These are phyloP conservation scores for Striga asiatica DNA, from an alignment of 257 asterid species.

Conservation along the genomic window DNA sequence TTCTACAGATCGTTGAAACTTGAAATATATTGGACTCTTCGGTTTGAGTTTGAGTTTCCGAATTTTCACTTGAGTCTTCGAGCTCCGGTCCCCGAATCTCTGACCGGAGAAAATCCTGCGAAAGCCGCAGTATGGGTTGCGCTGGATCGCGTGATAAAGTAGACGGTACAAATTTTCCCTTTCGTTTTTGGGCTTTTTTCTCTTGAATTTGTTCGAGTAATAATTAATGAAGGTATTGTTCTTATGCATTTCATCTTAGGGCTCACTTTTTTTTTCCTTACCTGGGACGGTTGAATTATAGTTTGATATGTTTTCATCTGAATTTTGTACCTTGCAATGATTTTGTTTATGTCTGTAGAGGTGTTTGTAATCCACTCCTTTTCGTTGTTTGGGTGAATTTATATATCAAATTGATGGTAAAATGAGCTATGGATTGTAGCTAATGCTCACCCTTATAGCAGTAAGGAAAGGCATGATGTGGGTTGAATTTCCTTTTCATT, in stretches of 20 bases:
- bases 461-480: neutral
- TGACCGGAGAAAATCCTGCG: too few species aligned
- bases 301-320: neutral
- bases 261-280: neutral
- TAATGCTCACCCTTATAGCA: too few species aligned
- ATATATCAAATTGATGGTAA: neutral
- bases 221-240: neutral
- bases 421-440: neutral
- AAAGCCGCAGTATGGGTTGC: conserved; percentile 33
- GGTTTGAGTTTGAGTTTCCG: too few species aligned
- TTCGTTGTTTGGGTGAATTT: neutral
- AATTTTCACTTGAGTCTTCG: too few species aligned
- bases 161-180: conserved; percentile 23
- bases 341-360: neutral
- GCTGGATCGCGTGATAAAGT: conserved; percentile 52
- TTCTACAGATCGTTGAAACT: too few species aligned
- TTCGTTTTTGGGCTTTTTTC: neutral
- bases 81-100: too few species aligned
- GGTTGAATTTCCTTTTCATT: neutral
- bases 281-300: neutral
- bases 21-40: too few species aligned
- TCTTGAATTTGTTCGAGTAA: conserved; percentile 11
- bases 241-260: conserved; percentile 10
- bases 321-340: neutral
- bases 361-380: neutral